Evolutionary conservation across 2,329 filamentous ascomycete genomes (phyloP), one percentile per base, ranked within the genome.

Genomic region (Zasmidium cellare): DNA sequence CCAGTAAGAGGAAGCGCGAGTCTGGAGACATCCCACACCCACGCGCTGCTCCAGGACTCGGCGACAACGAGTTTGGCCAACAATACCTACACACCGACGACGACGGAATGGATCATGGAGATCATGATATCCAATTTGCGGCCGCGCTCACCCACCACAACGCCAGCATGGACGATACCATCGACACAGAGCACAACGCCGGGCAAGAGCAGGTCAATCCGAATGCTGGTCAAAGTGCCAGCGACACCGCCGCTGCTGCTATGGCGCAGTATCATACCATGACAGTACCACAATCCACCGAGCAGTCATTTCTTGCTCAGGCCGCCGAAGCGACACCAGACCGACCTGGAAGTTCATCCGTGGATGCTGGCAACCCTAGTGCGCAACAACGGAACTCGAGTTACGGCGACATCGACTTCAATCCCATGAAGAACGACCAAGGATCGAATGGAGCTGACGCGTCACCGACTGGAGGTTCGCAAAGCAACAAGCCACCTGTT

Each of bases 401-500:
- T 47, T 67, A 66, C 28, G 58, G 59, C 44, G 66, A 66, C 38
- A 65, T 66, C 53, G 65, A 66, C 51, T 57, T 54, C 38, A 35
- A 20, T 35, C 18, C 25, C 12, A 35, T 48, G 18, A 58, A 46
- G 38, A 51, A 56, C 46, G 46, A 20, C 25, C 50, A 64, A 22
- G 46, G 24, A 23, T 48, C 51, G 14, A 55, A 58, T 25, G 59
- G 57, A 45, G 64, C 68, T 19, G 38, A 35, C 46, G 59, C 58
- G 18, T 62, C 59, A n/a, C 59, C 62, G 11, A 64, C 63, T 45
- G 79, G 77, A 11, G 62, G 64, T 47, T 59, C 58, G 22, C 49
- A 53, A 18, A 52, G 44, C 77, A 82, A 57, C 20, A 97, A 97
- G 75, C 92, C 92, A 7, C 85, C 88, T 6, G 94, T 97, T n/a